These are phyloP conservation scores for Schoenoplectus triqueter DNA, from an alignment of 202 grass and related monocot species.

Conservation along the genomic window DNA sequence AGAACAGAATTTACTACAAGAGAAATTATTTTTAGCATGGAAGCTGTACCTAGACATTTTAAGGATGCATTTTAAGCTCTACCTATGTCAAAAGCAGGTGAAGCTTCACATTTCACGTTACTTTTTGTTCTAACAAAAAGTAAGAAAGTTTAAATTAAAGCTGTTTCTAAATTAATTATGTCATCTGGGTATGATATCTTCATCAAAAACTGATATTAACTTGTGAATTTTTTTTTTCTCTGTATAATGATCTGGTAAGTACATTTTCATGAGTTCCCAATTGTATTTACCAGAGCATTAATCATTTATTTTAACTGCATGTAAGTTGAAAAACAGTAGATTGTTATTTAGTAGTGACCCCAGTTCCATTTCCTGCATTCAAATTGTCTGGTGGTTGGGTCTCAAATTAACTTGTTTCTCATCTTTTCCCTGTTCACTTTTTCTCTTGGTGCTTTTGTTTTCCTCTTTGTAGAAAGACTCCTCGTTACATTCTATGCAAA, in stretches of 20 bases:
- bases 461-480: not conserved
- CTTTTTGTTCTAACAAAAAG: too few relatives aligned
- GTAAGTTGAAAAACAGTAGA: not conserved
- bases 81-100: not conserved
- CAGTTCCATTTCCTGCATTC: not conserved
- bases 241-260: slow-evolving; percentile 7
- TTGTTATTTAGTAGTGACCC: not conserved
- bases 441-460: slow-evolving; percentile 19
- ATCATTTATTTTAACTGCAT: not conserved
- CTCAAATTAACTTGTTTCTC: slow-evolving; percentile 17
- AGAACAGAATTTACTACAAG: not conserved
- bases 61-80: slow-evolving; percentile 1
- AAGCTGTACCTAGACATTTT: not conserved
- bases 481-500: not conserved
- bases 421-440: slow-evolving; percentile 26
- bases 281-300: not conserved
- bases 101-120: too few relatives aligned
- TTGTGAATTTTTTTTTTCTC: not conserved
- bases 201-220: not conserved
- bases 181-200: not conserved
- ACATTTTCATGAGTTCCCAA: not conserved
- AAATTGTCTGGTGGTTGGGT: slow-evolving; percentile 19
- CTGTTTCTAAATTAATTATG: not conserved
- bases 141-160: not conserved
- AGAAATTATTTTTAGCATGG: not conserved